Base-by-base conservation (phyloP, 1,139 yeast genomes). In the Blastobotrys buckinghamii region DNA sequence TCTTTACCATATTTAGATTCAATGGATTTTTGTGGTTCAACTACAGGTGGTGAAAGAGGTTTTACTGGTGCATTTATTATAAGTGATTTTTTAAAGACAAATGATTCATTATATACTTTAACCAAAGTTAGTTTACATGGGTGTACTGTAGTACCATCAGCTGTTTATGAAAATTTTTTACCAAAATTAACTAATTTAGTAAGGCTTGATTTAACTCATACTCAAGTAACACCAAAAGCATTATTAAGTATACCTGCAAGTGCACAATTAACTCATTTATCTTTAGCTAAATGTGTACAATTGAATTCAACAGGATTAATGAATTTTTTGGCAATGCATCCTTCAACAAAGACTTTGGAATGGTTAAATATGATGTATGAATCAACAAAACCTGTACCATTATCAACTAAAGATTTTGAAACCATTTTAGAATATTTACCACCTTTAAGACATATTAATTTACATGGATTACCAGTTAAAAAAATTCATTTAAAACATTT, bases 21-120 rank as follows among this genome's bases (percentile, higher is more conserved):
- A 1, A 70, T 89, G 20, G 97, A 89, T 67, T 87, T 89, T 58
- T 89, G 96, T 66, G 97, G 97, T 2, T 87, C 95, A 37, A 81
- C 88, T 13, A 83, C 86, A 46, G 73, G 73, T 44, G 69, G 64
- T 24, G 79, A 79, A 12, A 62, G 68, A n/a, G 84, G 86, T n/a
- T 84, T 87, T 62, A 70, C 72, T 33, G 58, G 53, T 20, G 55
- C 61, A 8, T 38, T 53, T 19, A 42, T 53, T 15, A 42, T 47
- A 15, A 56, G 60, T 17, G 41, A 47, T 17, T 45, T 59, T 26
- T 46, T 47, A 6, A 47, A 49, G 33, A 47, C 50, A 44, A 42
- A 52, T 22, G 50, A 48, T 15, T 46, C 58, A 29, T 49, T 58
- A 24, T 64, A 67, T 35, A 65, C 67, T 34, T 65, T 68, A 52